Percentiles rank a stretch among this genome's conserved stretches.
Evolutionary conservation across 1,284 basidiomycete species (phyloP).

Genomic region (Coniferiporia sulphurascens): DNA sequence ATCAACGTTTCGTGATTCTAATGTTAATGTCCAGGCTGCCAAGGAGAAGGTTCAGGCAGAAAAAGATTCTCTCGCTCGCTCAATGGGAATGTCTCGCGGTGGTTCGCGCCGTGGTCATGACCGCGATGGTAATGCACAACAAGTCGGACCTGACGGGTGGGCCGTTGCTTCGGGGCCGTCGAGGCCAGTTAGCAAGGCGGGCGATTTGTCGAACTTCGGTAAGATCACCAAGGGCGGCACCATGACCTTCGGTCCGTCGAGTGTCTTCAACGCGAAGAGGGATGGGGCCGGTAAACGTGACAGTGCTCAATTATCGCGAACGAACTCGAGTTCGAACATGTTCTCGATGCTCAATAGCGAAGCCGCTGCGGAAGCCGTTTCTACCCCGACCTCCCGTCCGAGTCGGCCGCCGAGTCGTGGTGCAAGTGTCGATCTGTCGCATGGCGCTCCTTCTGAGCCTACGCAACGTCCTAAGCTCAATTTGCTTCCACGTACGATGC

Average conservation of each 20-base stretch:
- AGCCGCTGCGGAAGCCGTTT: constrained; percentile 40
- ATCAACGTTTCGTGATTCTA: constrained; percentile 1
- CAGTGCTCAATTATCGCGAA: constrained; percentile 67
- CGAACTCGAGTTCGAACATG: constrained; percentile 81
- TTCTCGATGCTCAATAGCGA: constrained; percentile 71
- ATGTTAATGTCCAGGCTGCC: constrained; percentile 41
- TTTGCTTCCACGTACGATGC: constrained; percentile 55
- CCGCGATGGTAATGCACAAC: constrained; percentile 45
- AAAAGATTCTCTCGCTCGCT: constrained; percentile 52
- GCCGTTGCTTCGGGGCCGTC: constrained; percentile 61
- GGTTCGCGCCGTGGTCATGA: constrained; percentile 87
- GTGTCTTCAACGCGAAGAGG: constrained; percentile 73
- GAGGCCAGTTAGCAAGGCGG: constrained; percentile 70
- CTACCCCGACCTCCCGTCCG: constrained; percentile 26
- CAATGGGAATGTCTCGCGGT: constrained; percentile 60
- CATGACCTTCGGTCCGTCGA: constrained; percentile 74
- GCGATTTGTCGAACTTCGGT: constrained; percentile 84
- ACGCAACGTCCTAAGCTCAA: constrained; percentile 71
- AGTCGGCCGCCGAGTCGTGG: constrained; percentile 47
- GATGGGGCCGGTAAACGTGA: constrained; percentile 47
- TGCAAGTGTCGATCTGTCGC: constrained; percentile 42
- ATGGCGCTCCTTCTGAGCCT: constrained; percentile 32
- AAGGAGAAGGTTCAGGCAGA: constrained; percentile 67
- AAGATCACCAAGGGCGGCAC: constrained; percentile 64
- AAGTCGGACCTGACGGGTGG: constrained; percentile 79